Percentiles rank a stretch among this genome's conserved stretches.
phyloP scores from a whole-genome alignment of 495 filamentous ascomycete species.

The Aspergillus asperescens region DNA sequence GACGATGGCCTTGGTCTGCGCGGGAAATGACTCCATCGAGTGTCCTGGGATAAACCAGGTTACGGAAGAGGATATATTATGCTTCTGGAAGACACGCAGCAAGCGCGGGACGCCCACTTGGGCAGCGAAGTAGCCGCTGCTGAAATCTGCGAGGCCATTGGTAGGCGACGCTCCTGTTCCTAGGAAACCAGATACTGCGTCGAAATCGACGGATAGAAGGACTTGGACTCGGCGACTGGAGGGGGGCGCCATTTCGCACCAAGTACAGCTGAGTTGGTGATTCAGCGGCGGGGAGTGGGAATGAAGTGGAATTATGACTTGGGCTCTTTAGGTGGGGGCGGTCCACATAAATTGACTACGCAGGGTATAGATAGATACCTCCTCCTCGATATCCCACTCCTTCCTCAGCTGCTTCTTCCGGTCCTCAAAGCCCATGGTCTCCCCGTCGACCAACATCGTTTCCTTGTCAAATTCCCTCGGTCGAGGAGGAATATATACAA shows the following conservation, averaged over 20 bases:
- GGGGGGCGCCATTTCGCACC: neutral
- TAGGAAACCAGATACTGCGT: constrained; percentile 56
- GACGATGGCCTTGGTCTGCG: constrained; percentile 48
- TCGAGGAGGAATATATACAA: too few species aligned
- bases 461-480: too few species aligned
- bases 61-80: constrained; percentile 45
- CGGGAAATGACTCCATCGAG: constrained; percentile 56
- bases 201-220: constrained; percentile 53
- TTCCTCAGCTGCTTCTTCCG: too few species aligned
- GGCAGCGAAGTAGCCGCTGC: constrained; percentile 53
- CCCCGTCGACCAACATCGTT: too few species aligned
- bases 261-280: neutral
- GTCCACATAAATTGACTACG: too few species aligned
- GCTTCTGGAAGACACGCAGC: constrained; percentile 52
- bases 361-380: too few species aligned
- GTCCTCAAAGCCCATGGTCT: too few species aligned
- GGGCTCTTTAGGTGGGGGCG: too few species aligned
- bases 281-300: neutral
- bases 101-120: constrained; percentile 56
- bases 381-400: too few species aligned
- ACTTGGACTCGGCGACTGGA: constrained; percentile 44
- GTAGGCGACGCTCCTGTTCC: constrained; percentile 46
- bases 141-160: constrained; percentile 55
- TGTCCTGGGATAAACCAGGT: constrained; percentile 65
- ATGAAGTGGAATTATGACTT: neutral